Conservation (phyloP, 805 yeast genomes). For the Babjeviella inositovora region DNA sequence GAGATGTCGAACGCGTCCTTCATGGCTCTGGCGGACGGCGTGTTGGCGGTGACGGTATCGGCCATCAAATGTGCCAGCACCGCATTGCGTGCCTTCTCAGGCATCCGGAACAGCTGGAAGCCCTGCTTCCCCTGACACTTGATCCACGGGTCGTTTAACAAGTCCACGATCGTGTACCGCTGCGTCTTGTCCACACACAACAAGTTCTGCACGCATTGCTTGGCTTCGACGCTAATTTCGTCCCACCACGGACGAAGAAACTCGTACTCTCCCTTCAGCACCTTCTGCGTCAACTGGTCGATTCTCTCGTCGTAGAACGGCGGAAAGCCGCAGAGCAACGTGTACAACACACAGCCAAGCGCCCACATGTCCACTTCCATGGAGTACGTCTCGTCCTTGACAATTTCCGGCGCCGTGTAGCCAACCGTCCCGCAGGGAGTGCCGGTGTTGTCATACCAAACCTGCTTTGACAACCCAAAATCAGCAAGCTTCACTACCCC, state of each 20-base stretch:
- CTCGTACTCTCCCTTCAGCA: constrained; percentile 65
- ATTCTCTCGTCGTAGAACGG: constrained; percentile 85
- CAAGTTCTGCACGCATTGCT: constrained; percentile 48
- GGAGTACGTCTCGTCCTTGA: constrained; percentile 81
- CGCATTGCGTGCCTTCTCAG: constrained; percentile 2
- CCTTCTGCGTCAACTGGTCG: constrained; percentile 59
- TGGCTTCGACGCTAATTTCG: constrained; percentile 55
- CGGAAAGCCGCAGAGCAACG: constrained; percentile 91
- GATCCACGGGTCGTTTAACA: constrained; percentile 69
- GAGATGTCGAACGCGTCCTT: constrained; percentile 46
- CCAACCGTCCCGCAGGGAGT: constrained; percentile 99
- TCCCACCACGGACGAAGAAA: constrained; percentile 85
- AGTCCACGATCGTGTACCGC: constrained; percentile 58
- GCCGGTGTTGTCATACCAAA: constrained; percentile 77
- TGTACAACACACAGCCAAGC: constrained; percentile 87
- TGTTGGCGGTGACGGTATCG: constrained; percentile 15
- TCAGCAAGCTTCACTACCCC: constrained; percentile 88
- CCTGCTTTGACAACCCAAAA: constrained; percentile 85
- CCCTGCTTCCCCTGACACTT: constrained; percentile 1
- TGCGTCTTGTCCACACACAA: constrained; percentile 56
- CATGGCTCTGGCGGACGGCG: constrained; percentile 44
- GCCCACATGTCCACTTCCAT: constrained; percentile 99
- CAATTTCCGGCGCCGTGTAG: constrained; percentile 97
- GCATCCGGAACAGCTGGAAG: constrained; percentile 2
- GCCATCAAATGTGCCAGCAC: constrained; percentile 3